Evolutionary conservation across 495 filamentous ascomycete genomes (phyloP).

Genomic region (Pseudoneurospora amorphoporcata): DNA sequence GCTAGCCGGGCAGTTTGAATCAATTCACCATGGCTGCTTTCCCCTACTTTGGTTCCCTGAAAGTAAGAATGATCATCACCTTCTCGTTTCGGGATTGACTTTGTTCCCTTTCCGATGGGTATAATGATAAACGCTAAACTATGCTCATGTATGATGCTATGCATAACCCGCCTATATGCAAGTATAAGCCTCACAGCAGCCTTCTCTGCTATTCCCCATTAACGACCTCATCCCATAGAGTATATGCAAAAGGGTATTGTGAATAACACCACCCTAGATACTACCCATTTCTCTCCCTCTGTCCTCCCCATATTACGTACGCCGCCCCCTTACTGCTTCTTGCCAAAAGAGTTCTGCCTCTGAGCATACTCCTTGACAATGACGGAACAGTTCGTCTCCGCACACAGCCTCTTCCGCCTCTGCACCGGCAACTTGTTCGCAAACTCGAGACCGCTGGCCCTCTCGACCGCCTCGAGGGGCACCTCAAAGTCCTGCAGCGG

Average conservation of each 20-base stretch:
- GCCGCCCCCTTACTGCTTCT: constrained; percentile 9
- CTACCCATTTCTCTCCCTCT: background rate
- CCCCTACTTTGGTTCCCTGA: background rate
- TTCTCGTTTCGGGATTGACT: no score
- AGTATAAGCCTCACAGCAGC: background rate
- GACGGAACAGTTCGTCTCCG: constrained; percentile 71
- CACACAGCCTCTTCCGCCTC: constrained; percentile 70
- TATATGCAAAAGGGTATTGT: background rate
- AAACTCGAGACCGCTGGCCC: constrained; percentile 87
- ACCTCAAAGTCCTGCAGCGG: constrained; percentile 85
- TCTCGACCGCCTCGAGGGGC: constrained; percentile 81
- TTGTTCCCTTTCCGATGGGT: background rate
- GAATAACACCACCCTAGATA: background rate
- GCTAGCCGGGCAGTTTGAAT: background rate
- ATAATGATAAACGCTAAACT: background rate
- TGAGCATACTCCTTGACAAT: constrained; percentile 69
- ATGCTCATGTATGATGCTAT: background rate
- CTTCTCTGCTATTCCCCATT: background rate
- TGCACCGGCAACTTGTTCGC: constrained; percentile 60
- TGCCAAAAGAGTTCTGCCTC: constrained; percentile 47
- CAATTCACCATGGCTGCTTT: background rate
- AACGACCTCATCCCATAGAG: background rate
- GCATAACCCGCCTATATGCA: background rate
- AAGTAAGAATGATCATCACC: no score
- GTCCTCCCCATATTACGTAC: background rate